Evolutionary conservation across 192 early-diverging fungal genomes (phyloP), one percentile per base, ranked within the genome.

Genomic region (Mycoemilia scoparia): DNA sequence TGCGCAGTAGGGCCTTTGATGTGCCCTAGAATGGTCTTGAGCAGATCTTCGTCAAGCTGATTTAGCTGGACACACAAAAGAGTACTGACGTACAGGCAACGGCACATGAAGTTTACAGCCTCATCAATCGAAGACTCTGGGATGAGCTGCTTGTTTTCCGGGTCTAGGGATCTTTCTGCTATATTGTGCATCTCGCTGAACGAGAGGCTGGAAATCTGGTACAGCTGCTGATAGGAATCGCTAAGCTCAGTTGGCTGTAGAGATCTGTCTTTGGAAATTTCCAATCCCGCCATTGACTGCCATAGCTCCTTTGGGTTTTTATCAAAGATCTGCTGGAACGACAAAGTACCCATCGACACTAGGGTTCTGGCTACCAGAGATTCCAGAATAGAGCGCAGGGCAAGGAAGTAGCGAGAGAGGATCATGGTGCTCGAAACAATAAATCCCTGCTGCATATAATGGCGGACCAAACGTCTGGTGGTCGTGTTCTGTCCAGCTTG

Each of bases 321-420:
- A 35, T 29, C 16, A 8, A 29, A 22, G n/a, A 53, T 35, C 2
- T 32, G 15, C 29, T 15, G 25, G 24, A 23, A 34, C 25, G 37
- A 42, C 24, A 51, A 32, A 22, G 21, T 32, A 2, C 43, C 51
- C 15, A 29, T n/a, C 16, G 29, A 32, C 5, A 46, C 51, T 20
- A 60, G 51, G 14, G 32, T 39, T 22, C 34, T 21, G 0, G 46
- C 57, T 23, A 50, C 39, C 3, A 46, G 57, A 18, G 59, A 56
- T 43, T 56, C 53, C 14, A 62, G 59, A 29, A 62, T 42, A 3
- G 59, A 45, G 17, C 54, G 49, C 32, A 56, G 13, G 12, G 49
- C 59, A 3, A 35, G 24, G 31, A 56, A 39, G 26, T 45, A 41
- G 38, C 45, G 59, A n/a, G 35, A 47, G 24, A 49, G 28, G 23